phyloP scores from a whole-genome alignment of 345 rosid species.

The Brassica juncea region DNA sequence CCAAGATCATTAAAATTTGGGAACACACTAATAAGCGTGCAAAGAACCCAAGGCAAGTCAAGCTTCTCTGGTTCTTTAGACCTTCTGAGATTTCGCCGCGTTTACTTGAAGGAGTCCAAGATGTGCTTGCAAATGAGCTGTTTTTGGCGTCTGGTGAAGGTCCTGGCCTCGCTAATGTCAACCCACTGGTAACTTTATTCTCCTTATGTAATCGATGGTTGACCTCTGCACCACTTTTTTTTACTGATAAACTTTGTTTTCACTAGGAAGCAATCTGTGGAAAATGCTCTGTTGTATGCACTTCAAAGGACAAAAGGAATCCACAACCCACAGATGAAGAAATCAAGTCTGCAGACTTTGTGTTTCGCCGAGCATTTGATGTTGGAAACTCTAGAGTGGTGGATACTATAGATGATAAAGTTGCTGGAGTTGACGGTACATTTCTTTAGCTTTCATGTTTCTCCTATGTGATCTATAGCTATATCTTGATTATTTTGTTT shows the following conservation, averaged over 20 bases:
- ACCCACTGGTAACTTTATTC: constrained; percentile 66
- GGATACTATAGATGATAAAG: constrained; percentile 60
- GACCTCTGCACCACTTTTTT: neutral
- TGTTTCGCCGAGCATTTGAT: constrained; percentile 79
- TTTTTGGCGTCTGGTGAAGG: constrained; percentile 90
- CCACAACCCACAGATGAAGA: constrained; percentile 60
- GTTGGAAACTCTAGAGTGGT: constrained; percentile 46
- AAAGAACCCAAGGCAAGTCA: constrained; percentile 40
- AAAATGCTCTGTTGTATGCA: constrained; percentile 82
- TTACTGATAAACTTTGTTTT: constrained; percentile 16
- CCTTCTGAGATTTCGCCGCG: constrained; percentile 58
- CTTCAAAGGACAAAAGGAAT: constrained; percentile 73
- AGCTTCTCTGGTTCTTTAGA: constrained; percentile 79
- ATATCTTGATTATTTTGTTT: constrained; percentile 13
- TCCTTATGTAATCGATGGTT: neutral
- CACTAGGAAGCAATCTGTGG: constrained; percentile 85
- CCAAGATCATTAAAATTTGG: constrained; percentile 75
- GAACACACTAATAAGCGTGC: constrained; percentile 53
- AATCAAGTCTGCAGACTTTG: constrained; percentile 56
- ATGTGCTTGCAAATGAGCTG: constrained; percentile 56
- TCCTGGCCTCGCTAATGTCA: constrained; percentile 63
- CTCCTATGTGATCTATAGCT: constrained; percentile 17
- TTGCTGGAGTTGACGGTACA: constrained; percentile 73
- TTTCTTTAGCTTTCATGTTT: constrained; percentile 9
- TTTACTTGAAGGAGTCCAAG: constrained; percentile 43